These are phyloP conservation scores for Sporisorium iseilematis-ciliati DNA, from an alignment of 1,284 basidiomycete species.

Conservation along the genomic window DNA sequence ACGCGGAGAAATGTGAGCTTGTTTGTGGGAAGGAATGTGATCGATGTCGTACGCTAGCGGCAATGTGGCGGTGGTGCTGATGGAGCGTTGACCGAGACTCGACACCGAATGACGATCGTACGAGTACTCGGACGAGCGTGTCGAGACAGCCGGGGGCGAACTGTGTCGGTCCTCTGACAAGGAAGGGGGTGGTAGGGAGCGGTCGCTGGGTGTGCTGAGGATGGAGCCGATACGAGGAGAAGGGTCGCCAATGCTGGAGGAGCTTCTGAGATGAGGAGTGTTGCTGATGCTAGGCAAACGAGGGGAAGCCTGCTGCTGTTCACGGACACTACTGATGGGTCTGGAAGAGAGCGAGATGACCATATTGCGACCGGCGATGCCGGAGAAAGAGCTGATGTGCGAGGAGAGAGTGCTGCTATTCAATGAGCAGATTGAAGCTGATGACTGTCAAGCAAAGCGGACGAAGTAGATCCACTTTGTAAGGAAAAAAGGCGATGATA, in stretches of 20 bases:
- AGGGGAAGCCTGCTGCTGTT: conserved; percentile 33
- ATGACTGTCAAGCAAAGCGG: not conserved
- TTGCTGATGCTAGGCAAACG: conserved; percentile 16
- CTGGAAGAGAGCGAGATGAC: conserved; percentile 34
- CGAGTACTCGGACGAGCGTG: conserved; percentile 41
- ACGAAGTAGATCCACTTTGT: too few species aligned
- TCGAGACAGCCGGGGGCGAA: conserved; percentile 32
- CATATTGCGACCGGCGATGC: conserved; percentile 50
- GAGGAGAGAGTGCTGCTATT: not conserved
- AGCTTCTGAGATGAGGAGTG: conserved; percentile 17
- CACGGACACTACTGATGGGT: conserved; percentile 48
- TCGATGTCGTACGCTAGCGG: conserved; percentile 24
- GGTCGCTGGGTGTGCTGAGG: conserved; percentile 17
- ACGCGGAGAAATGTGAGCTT: conserved; percentile 7
- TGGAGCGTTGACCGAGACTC: conserved; percentile 38
- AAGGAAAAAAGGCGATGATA: too few species aligned
- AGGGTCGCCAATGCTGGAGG: conserved; percentile 7
- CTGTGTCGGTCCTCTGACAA: conserved; percentile 38
- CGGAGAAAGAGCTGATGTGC: conserved; percentile 1
- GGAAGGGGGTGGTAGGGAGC: conserved; percentile 9
- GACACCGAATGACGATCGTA: conserved; percentile 36
- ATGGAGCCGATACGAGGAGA: conserved; percentile 31
- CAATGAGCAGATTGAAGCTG: not conserved
- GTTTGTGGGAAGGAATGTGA: conserved; percentile 20
- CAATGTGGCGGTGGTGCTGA: conserved; percentile 37